Evolutionary conservation across 169 alveolate species (phyloP).

Genomic region (Theileria parva): DNA sequence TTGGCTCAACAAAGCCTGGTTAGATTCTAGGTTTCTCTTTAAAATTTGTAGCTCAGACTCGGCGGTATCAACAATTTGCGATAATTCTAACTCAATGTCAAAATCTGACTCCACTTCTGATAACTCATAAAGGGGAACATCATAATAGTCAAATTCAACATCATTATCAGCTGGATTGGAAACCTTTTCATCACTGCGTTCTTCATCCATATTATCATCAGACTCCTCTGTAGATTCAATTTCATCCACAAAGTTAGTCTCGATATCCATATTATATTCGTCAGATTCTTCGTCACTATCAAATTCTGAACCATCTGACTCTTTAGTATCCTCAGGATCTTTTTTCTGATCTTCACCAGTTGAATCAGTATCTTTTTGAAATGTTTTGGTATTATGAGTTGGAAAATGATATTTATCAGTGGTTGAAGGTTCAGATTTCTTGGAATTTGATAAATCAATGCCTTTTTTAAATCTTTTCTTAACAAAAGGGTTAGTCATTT

Average conservation of each 20-base stretch:
- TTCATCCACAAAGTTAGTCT: not conserved
- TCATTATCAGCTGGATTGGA: not conserved
- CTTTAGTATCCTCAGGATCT: not conserved
- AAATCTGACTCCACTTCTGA: not conserved
- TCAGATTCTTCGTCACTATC: not conserved
- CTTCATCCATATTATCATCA: not conserved
- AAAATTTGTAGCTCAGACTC: not conserved
- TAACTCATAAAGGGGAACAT: not conserved
- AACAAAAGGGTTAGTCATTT: not conserved
- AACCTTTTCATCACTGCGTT: not conserved
- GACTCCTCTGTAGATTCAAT: not conserved
- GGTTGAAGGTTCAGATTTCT: not conserved
- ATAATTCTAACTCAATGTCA: slow-evolving; percentile 16
- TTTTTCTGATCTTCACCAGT: not conserved
- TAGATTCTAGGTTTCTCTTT: not conserved
- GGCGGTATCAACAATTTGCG: not conserved
- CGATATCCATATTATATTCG: not conserved
- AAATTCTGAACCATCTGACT: not conserved
- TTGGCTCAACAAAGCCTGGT: not conserved
- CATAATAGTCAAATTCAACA: not conserved
- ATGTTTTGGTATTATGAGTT: not conserved
- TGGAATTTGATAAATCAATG: slow-evolving; percentile 3
- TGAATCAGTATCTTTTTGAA: not conserved
- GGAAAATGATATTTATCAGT: not conserved
- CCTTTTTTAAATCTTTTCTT: slow-evolving; percentile 16